These are phyloP conservation scores for Podospora pseudopauciseta DNA, from an alignment of 495 filamentous ascomycete species.

Conservation along the genomic window DNA sequence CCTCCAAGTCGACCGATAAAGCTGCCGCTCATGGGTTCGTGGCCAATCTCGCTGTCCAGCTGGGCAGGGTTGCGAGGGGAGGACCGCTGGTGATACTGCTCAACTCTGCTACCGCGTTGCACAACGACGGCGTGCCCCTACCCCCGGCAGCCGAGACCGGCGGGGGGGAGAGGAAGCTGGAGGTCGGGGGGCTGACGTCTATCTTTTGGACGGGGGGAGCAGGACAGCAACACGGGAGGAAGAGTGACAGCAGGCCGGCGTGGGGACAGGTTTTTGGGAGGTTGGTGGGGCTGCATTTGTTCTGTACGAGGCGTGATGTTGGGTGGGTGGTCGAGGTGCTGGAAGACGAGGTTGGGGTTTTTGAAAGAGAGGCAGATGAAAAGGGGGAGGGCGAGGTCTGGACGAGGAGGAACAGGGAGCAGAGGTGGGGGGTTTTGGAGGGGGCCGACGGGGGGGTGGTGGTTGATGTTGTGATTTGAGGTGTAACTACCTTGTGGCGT, in stretches of 20 bases:
- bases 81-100: constrained; percentile 41
- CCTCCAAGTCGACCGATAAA: constrained; percentile 3
- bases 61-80: neutral
- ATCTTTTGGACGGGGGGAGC: neutral
- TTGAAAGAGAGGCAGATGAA: constrained; percentile 11
- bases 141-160: too few relatives aligned
- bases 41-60: neutral
- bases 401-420: constrained; percentile 34
- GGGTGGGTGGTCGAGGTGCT: constrained; percentile 46
- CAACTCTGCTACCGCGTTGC: constrained; percentile 35
- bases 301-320: constrained; percentile 35
- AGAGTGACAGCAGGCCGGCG: constrained; percentile 30
- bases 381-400: constrained; percentile 3
- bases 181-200: neutral
- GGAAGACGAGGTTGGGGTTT: constrained; percentile 38
- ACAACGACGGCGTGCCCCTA: neutral
- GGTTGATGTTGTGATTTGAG: constrained; percentile 27
- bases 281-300: constrained; percentile 43
- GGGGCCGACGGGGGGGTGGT: constrained; percentile 28
- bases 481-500: neutral
- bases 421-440: constrained; percentile 43
- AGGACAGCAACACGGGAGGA: constrained; percentile 8
- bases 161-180: neutral
- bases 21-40: neutral
- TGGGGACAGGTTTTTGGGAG: constrained; percentile 44